Evolutionary conservation across 2,329 filamentous ascomycete genomes (phyloP).

Genomic region (Sporothrix phasma): DNA sequence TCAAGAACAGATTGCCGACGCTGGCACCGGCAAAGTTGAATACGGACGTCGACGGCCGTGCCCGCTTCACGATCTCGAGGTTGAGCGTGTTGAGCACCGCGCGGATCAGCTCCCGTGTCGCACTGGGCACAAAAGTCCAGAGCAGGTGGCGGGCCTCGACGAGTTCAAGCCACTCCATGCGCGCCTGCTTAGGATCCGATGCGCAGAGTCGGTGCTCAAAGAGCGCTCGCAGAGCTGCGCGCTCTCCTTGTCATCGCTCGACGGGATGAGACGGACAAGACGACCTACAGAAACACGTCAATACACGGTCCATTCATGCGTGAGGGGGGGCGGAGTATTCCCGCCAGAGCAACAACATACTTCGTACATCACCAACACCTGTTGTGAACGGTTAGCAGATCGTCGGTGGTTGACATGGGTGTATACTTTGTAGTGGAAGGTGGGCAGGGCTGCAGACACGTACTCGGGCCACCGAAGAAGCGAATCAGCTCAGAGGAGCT

Average conservation of each 20-base stretch:
- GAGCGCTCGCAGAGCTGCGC: conserved; percentile 64
- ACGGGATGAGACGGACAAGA: conserved; percentile 81
- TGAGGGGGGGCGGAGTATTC: too few species aligned
- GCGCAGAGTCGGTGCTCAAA: conserved; percentile 79
- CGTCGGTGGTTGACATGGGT: not conserved
- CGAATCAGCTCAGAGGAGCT: conserved; percentile 89
- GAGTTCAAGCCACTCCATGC: conserved; percentile 77
- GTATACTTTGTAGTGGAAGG: too few species aligned
- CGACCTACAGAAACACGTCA: conserved; percentile 46
- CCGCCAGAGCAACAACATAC: conserved; percentile 29
- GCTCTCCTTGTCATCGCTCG: conserved; percentile 42
- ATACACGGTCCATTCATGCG: not conserved
- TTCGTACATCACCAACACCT: conserved; percentile 60
- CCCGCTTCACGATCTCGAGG: conserved; percentile 67
- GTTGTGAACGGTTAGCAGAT: not conserved
- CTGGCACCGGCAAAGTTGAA: conserved; percentile 71
- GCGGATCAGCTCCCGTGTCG: conserved; percentile 67
- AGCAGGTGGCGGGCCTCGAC: conserved; percentile 71
- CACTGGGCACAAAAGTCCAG: conserved; percentile 61
- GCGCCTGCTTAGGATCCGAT: conserved; percentile 45
- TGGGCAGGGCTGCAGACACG: conserved; percentile 15
- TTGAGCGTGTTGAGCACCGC: conserved; percentile 69
- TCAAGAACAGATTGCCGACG: conserved; percentile 71
- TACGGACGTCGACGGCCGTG: conserved; percentile 54
- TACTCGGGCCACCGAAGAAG: conserved; percentile 88